phyloP scores from a whole-genome alignment of 371 early-diverging fungal species.

The Basidiobolus meristosporus region DNA sequence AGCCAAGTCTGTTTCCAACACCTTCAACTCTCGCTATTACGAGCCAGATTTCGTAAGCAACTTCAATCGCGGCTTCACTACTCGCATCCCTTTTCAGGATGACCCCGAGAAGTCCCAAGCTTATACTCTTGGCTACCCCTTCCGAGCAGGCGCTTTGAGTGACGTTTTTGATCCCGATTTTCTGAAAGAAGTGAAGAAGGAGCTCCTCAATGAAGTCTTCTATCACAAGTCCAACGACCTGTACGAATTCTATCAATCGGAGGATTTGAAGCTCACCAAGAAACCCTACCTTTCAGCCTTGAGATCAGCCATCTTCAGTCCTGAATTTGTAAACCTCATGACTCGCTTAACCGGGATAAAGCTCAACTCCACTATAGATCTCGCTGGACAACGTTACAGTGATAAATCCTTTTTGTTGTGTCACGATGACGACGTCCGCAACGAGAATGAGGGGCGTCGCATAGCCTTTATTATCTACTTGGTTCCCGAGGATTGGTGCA shows the following conservation, averaged over 20 bases:
- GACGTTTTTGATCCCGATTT: too few relatives aligned
- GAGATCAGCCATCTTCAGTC: slow-evolving; percentile 20
- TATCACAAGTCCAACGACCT: slow-evolving; percentile 36
- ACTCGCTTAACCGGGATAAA: slow-evolving; percentile 23
- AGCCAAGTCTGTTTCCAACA: too few relatives aligned
- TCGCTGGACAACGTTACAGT: slow-evolving; percentile 38
- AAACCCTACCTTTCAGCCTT: slow-evolving; percentile 17
- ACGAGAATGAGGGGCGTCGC: slow-evolving; percentile 23
- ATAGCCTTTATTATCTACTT: slow-evolving; percentile 51
- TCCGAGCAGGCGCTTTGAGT: too few relatives aligned
- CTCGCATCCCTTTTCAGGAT: too few relatives aligned
- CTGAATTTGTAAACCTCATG: slow-evolving; percentile 26
- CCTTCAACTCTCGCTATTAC: too few relatives aligned
- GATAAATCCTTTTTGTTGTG: slow-evolving; percentile 33
- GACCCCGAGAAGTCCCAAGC: too few relatives aligned
- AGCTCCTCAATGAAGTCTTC: too few relatives aligned
- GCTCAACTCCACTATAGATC: slow-evolving; percentile 20
- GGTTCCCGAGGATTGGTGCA: slow-evolving; percentile 38
- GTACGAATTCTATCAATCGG: slow-evolving; percentile 41
- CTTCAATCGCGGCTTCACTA: too few relatives aligned
- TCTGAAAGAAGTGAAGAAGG: too few relatives aligned
- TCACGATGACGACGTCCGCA: slow-evolving; percentile 48
- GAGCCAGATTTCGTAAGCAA: too few relatives aligned
- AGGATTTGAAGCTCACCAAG: slow-evolving; percentile 19
- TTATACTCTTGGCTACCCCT: too few relatives aligned